Base-by-base conservation (phyloP, 2,329 filamentous ascomycete species). In the Dactylellina haptotyla region DNA sequence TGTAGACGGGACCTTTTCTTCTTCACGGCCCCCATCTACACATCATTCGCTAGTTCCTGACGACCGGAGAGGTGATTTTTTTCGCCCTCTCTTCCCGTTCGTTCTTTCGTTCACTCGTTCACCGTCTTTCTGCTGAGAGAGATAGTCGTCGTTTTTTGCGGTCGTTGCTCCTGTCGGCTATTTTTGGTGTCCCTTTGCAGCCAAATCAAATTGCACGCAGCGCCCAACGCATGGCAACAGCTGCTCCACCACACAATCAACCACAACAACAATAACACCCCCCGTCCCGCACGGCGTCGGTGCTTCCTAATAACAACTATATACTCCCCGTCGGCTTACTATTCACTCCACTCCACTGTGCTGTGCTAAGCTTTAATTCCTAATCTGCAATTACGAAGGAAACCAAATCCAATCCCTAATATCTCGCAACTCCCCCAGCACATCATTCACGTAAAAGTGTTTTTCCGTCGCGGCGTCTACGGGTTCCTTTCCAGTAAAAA, bases 1-100 rank as follows among this genome's bases (percentile, higher is more conserved):
- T 45, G 37, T 72, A 39, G 62, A 62, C 43, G 59, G 53, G 41
- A 56, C 20, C 48, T 50, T 25, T 50, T 41, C 37, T 41, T 41
- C 37, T 41, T 34, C 18, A 12, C 18, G 57, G 61, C 70, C 73
- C 66, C 54, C 75, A 43, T 67, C 71, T 76, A 77, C 78, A 12
- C 76, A 77, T 77, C 76, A 74, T 43, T 65, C 56, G 61, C 64
- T 65, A 56, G 46, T 43, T 12, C 53, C 25, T 37, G 43, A 20
- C 16, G 41, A 43, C 57, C 32, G 28, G 46, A 58, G 32, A 34
- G 32, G 28, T 37, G 34, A 37, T 59, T 58, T 39, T 41, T 63
- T 18, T 20, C 20, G 34, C n/a, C 9, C 43, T 46, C 8, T 23
- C 43, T 46, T 56, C n/a, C n/a, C n/a, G n/a, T n/a, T n/a, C n/a